Base-by-base conservation (phyloP, 2,329 filamentous ascomycete genomes). In the Cercospora beticola region DNA sequence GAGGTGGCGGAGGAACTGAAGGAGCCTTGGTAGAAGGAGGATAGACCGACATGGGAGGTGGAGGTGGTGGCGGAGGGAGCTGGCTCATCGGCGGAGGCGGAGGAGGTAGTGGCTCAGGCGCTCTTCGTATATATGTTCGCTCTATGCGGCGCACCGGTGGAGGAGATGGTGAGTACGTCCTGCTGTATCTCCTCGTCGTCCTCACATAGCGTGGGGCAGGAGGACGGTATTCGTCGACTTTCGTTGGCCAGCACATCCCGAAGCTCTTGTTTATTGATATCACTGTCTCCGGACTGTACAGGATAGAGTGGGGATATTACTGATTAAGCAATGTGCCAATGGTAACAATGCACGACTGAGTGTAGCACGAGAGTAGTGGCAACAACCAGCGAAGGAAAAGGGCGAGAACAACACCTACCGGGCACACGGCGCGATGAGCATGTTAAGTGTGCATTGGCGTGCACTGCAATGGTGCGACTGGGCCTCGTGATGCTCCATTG, bases 121-220 rank as follows among this genome's bases (percentile, higher is more conserved):
- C 56, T 64, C 67, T 64, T 43, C 72, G 70, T 10, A 75, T 68
- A n/a, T 73, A 71, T 36, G 72, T 73, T 14, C 71, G 70, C 31
- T 72, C 72, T 26, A 73, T 67, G 28, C 68, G 58, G 23, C 68
- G 69, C 57, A 69, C 58, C 58, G 68, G 71, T 10, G 69, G 69
- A 23, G 72, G 72, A 31, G 72, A 71, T 9, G 68, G 68, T 16
- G 70, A 72, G 63, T 73, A 73, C 18, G 56, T 63, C 21, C 71
- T 60, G 57, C 56, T 59, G 43, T 69, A 69, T 62, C 57, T 69
- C 36, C 40, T 62, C 33, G 64, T 64, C 31, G 59, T 64, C 46
- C 54, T 64, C 43, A 56, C 54, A 28, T 69, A 69, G 10, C 67
- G 49, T 16, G 67, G 59, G 16, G 65, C 60, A 10, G 67, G 67